phyloP scores from a whole-genome alignment of 352 stramenopile species.

The Hyaloperonospora brassicae region DNA sequence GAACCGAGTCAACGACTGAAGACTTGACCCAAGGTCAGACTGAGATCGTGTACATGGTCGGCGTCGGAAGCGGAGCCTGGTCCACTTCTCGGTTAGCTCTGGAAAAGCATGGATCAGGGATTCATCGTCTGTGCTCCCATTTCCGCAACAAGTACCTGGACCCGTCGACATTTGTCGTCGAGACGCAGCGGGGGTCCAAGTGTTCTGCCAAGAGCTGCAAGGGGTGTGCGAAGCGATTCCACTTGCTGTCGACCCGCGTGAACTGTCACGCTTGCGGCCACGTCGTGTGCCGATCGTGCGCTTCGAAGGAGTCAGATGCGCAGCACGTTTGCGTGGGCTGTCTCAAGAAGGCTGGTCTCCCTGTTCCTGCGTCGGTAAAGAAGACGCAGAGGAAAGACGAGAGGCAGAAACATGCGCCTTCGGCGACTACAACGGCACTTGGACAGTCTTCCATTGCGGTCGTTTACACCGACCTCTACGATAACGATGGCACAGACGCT shows the following conservation, averaged over 20 bases:
- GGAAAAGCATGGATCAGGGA: conserved; percentile 29
- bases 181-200: conserved; percentile 31
- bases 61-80: conserved; percentile 24
- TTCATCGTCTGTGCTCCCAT: conserved; percentile 31
- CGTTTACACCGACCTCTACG: conserved; percentile 12
- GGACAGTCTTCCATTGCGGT: conserved; percentile 14
- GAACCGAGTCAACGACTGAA: conserved; percentile 4
- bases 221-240: conserved; percentile 28
- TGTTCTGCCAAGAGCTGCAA: conserved; percentile 20
- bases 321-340: conserved; percentile 30
- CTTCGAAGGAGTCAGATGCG: conserved; percentile 27
- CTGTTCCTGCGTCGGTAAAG: conserved; percentile 7
- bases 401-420: no score
- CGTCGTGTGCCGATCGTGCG: conserved; percentile 26
- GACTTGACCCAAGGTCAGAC: conserved; percentile 18
- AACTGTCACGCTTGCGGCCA: conserved; percentile 33
- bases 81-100: conserved; percentile 27
- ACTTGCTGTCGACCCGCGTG: conserved; percentile 31
- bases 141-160: conserved; percentile 39
- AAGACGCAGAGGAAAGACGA: not conserved
- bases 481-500: conserved; percentile 14
- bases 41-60: conserved; percentile 52
- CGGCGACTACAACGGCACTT: not conserved
- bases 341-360: conserved; percentile 22
- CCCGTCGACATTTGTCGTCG: conserved; percentile 33